Evolutionary conservation across 306 rosid genomes (phyloP).

Genomic region (Rosa rugosa): DNA sequence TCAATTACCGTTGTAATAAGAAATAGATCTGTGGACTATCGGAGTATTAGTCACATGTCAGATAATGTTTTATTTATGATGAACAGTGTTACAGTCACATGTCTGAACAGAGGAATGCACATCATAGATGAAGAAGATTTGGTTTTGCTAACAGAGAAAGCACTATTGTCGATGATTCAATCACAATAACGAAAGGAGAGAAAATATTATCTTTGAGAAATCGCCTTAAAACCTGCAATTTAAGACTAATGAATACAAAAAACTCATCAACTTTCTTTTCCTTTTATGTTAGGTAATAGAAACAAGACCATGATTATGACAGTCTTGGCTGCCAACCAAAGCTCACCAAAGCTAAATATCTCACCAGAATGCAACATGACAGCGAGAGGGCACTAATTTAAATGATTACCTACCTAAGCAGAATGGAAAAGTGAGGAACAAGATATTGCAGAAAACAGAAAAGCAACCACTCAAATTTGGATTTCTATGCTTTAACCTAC

Average conservation of each 20-base stretch:
- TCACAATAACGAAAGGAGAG: neutral
- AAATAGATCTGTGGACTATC: neutral
- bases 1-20: neutral
- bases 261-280: neutral
- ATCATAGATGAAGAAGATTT: neutral
- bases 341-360: constrained; percentile 1
- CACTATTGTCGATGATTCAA: neutral
- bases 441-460: neutral
- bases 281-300: neutral
- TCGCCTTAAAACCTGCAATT: neutral
- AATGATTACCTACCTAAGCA: neutral
- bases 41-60: neutral
- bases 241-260: neutral
- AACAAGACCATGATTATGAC: neutral
- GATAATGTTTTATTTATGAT: neutral
- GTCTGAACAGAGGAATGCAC: neutral
- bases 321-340: neutral
- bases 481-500: neutral
- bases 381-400: neutral
- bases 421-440: neutral
- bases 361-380: constrained; percentile 3
- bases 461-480: neutral
- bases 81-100: neutral
- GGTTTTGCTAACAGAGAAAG: neutral
- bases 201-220: neutral